A percentile compares a stretch with the other conserved stretches of the same genome.
Evolutionary conservation across 495 filamentous ascomycete genomes (phyloP).

Genomic region (Xylaria flabelliformis): DNA sequence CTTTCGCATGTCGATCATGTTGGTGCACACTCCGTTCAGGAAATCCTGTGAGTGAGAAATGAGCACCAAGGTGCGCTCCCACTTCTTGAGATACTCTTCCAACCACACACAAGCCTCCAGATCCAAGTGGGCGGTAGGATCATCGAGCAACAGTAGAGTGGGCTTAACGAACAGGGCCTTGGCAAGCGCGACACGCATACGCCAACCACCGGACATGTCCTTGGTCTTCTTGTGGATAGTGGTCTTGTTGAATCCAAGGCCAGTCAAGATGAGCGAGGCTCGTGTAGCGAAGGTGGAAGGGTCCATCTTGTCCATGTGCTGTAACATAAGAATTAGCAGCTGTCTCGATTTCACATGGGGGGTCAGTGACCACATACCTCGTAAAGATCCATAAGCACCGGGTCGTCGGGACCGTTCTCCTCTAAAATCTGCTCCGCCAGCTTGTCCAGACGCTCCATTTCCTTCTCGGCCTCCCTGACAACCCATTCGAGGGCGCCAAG

Average conservation of each 20-base stretch:
- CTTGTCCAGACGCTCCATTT: conserved; percentile 87
- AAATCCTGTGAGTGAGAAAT: conserved; percentile 99
- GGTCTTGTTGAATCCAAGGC: conserved; percentile 97
- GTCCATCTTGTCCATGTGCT: conserved; percentile 99
- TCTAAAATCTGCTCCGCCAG: conserved; percentile 90
- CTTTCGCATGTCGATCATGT: conserved; percentile 96
- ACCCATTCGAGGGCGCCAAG: conserved; percentile 96
- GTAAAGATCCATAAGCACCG: conserved; percentile 92
- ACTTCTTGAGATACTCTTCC: conserved; percentile 99
- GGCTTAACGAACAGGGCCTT: conserved; percentile 99
- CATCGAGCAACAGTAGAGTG: conserved; percentile 91
- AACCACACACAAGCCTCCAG: conserved; percentile 99
- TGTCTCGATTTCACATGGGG: neutral
- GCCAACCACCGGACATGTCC: conserved; percentile 99
- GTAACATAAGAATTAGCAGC: conserved; percentile 31
- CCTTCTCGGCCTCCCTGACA: conserved; percentile 91
- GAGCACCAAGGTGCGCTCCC: conserved; percentile 95
- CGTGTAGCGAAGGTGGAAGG: conserved; percentile 99
- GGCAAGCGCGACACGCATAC: conserved; percentile 97
- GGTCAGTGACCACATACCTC: conserved; percentile 67
- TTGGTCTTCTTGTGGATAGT: conserved; percentile 99
- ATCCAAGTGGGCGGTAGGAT: conserved; percentile 99
- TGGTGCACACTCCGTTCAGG: conserved; percentile 98
- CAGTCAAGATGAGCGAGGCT: conserved; percentile 94
- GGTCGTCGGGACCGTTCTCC: conserved; percentile 86